These are phyloP conservation scores for Auriculariales sp. DNA, from an alignment of 768 basidiomycete genomes.

Conservation along the genomic window DNA sequence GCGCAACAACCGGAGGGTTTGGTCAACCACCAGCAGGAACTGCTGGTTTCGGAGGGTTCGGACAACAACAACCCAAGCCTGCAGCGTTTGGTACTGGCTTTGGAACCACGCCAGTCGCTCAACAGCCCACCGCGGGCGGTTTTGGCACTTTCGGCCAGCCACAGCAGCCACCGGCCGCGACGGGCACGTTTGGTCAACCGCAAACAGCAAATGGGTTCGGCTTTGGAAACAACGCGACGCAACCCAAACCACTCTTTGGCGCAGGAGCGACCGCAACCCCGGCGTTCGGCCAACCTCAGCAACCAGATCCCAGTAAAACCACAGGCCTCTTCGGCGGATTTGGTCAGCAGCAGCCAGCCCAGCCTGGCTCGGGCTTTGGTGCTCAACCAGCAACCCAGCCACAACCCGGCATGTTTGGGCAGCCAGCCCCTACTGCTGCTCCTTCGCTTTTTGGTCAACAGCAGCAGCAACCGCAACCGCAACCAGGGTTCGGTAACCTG, in stretches of 20 bases:
- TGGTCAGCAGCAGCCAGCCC: conserved; percentile 15
- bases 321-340: conserved; percentile 18
- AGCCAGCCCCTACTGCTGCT: conserved; percentile 15
- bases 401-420: conserved; percentile 16
- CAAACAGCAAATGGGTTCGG: conserved; percentile 22
- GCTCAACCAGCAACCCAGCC: conserved; percentile 3
- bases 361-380: conserved; percentile 15
- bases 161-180: conserved; percentile 16
- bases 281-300: conserved; percentile 35
- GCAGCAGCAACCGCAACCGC: conserved; percentile 9
- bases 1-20: no score
- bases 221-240: conserved; percentile 5
- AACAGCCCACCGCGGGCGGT: conserved; percentile 12
- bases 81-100: conserved; percentile 20
- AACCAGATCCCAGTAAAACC: conserved; percentile 17
- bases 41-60: conserved; percentile 33
- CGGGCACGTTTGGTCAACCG: conserved; percentile 23
- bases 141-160: conserved; percentile 15
- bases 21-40: no score
- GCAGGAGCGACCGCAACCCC: conserved; percentile 25
- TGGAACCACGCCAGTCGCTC: conserved; percentile 15
- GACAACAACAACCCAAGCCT: conserved; percentile 23
- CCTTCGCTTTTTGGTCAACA: conserved; percentile 16
- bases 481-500: conserved; percentile 5
- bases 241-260: neutral